A percentile compares a stretch with the other conserved stretches of the same genome.
Conservation (phyloP, 1,139 yeast genomes). For the Schwanniomyces etchellsii region DNA sequence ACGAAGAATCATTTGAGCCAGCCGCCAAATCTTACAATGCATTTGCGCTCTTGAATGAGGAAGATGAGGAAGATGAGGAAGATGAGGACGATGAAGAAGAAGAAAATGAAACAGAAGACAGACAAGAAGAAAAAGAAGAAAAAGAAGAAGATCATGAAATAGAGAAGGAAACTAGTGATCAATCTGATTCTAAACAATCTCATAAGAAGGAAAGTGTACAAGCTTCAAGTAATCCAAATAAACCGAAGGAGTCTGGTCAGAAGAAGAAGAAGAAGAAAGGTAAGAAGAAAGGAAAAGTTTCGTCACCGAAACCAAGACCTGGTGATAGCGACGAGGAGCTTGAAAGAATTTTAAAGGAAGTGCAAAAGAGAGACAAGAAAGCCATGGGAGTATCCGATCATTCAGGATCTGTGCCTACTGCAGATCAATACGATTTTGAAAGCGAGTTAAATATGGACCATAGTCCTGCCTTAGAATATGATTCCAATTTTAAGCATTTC, state of each 20-base stretch:
- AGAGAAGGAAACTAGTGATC: background rate
- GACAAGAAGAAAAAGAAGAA: constrained; percentile 14
- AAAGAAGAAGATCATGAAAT: constrained; percentile 3
- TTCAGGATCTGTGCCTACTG: constrained; percentile 11
- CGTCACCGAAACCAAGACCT: constrained; percentile 13
- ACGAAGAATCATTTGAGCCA: constrained; percentile 7
- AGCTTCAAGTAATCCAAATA: too few relatives aligned
- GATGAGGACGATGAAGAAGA: constrained; percentile 14
- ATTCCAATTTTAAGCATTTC: constrained; percentile 40
- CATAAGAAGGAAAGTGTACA: too few relatives aligned
- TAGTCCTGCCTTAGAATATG: constrained; percentile 32
- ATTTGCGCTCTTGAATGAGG: constrained; percentile 47
- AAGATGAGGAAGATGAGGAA: constrained; percentile 27
- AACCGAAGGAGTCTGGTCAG: too few relatives aligned
- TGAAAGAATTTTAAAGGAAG: constrained; percentile 33
- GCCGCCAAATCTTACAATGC: constrained; percentile 36
- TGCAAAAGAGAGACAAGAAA: constrained; percentile 22
- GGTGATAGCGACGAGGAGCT: constrained; percentile 36
- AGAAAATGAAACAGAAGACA: constrained; percentile 13
- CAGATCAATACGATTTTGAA: constrained; percentile 25
- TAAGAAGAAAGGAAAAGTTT: constrained; percentile 10
- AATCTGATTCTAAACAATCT: too few relatives aligned
- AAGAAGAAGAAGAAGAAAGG: constrained; percentile 15
- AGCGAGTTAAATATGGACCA: constrained; percentile 24
- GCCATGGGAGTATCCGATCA: constrained; percentile 1